Evolutionary conservation across 192 early-diverging fungal genomes (phyloP).

Genomic region (Rhizophagus clarus): DNA sequence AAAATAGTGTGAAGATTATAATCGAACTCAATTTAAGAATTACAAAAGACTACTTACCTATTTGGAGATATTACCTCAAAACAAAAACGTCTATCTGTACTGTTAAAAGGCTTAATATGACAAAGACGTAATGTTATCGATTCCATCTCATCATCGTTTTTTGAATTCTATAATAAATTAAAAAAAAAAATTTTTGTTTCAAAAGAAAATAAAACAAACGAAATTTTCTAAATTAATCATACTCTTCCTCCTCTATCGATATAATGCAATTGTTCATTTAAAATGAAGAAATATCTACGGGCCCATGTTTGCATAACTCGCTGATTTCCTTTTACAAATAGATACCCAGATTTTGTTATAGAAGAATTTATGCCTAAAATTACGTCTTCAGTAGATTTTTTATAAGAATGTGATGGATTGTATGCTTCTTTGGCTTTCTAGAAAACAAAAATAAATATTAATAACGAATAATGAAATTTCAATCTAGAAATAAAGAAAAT

Average conservation of each 20-base stretch:
- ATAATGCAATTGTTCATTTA: slow-evolving; percentile 59
- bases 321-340: slow-evolving; percentile 76
- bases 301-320: slow-evolving; percentile 79
- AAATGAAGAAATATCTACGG: slow-evolving; percentile 75
- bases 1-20: neutral
- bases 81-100: slow-evolving; percentile 72
- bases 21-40: too few relatives aligned
- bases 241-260: slow-evolving; percentile 41
- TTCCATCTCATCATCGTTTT: slow-evolving; percentile 58
- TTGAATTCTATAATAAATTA: slow-evolving; percentile 39
- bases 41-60: slow-evolving; percentile 44
- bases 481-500: neutral
- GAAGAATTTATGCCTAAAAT: slow-evolving; percentile 41
- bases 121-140: slow-evolving; percentile 74
- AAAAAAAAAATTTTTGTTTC: neutral
- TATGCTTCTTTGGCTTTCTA: slow-evolving; percentile 29
- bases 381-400: slow-evolving; percentile 39
- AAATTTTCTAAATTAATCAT: neutral
- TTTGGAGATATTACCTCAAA: slow-evolving; percentile 87
- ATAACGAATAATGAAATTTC: neutral
- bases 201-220: neutral
- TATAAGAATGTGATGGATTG: slow-evolving; percentile 16
- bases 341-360: slow-evolving; percentile 74
- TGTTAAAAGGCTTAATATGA: slow-evolving; percentile 64
- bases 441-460: neutral